Percentiles rank a stretch among this genome's conserved stretches.
phyloP scores from a whole-genome alignment of 2,329 filamentous ascomycete genomes.

The Clonostachys sp. region DNA sequence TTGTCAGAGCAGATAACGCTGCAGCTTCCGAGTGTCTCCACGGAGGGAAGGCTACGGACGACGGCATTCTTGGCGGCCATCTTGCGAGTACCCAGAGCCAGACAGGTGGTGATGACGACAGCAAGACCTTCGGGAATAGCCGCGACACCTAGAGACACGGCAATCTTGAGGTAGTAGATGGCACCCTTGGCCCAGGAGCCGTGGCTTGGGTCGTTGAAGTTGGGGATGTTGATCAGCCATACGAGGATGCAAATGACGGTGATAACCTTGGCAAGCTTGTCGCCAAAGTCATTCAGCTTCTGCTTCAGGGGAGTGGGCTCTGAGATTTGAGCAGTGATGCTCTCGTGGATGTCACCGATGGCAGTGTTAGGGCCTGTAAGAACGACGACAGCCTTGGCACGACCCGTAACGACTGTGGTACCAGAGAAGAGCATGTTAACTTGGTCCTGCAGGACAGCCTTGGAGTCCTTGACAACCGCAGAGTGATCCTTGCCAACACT shows the following conservation, averaged over 20 bases:
- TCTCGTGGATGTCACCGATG: constrained; percentile 98
- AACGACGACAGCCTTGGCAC: constrained; percentile 86
- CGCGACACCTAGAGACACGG: constrained; percentile 94
- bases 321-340: constrained; percentile 95
- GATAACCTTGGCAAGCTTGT: constrained; percentile 94
- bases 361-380: constrained; percentile 86
- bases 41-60: constrained; percentile 90
- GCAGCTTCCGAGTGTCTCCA: constrained; percentile 97
- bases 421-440: constrained; percentile 98
- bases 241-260: constrained; percentile 94
- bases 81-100: constrained; percentile 92
- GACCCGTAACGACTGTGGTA: constrained; percentile 92
- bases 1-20: constrained; percentile 99
- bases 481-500: constrained; percentile 82
- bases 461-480: constrained; percentile 64
- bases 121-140: constrained; percentile 97
- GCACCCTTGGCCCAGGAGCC: constrained; percentile 94
- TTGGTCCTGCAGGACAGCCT: constrained; percentile 96
- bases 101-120: constrained; percentile 97
- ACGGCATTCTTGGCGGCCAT: constrained; percentile 99
- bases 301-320: constrained; percentile 96
- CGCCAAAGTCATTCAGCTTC: constrained; percentile 97
- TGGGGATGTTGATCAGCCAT: constrained; percentile 97
- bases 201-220: constrained; percentile 93
- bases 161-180: constrained; percentile 99